A percentile compares a stretch with the other conserved stretches of the same genome.
phyloP scores from a whole-genome alignment of 2,329 filamentous ascomycete species.

The Gaeumannomyces sp. region DNA sequence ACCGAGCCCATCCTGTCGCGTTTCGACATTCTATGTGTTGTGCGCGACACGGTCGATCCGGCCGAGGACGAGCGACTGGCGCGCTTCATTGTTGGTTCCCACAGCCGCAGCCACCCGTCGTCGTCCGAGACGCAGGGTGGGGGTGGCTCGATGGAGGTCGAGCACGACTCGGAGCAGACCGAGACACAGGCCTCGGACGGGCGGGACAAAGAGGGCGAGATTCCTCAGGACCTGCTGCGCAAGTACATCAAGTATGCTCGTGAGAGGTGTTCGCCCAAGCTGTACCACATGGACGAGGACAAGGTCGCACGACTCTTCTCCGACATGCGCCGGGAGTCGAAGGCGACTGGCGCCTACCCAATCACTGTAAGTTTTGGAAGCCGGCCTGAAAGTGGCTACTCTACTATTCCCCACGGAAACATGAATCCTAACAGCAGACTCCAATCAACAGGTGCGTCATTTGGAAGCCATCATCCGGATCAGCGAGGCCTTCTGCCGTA shows the following conservation, averaged over 20 bases:
- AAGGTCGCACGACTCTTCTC: slow-evolving; percentile 92
- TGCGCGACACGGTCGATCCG: slow-evolving; percentile 91
- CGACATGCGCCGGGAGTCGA: slow-evolving; percentile 88
- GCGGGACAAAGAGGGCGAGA: slow-evolving; percentile 55
- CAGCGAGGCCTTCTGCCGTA: slow-evolving; percentile 89
- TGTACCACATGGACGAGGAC: slow-evolving; percentile 97
- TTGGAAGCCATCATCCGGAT: slow-evolving; percentile 97
- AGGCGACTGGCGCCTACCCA: slow-evolving; percentile 92
- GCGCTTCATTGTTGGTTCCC: slow-evolving; percentile 89
- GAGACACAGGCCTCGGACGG: slow-evolving; percentile 25
- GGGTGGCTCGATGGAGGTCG: slow-evolving; percentile 55
- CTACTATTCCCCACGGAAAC: not conserved
- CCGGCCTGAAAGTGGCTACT: not conserved
- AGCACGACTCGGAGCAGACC: slow-evolving; percentile 43
- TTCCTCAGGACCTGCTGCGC: slow-evolving; percentile 81
- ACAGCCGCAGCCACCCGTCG: slow-evolving; percentile 74
- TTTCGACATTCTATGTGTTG: slow-evolving; percentile 96
- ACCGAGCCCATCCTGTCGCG: slow-evolving; percentile 96
- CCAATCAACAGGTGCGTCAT: slow-evolving; percentile 69
- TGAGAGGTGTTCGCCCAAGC: slow-evolving; percentile 81
- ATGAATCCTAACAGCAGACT: not conserved
- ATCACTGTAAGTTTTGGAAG: slow-evolving; percentile 71
- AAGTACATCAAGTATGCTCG: slow-evolving; percentile 97
- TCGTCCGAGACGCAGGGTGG: slow-evolving; percentile 20
- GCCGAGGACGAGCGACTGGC: slow-evolving; percentile 88